These are phyloP conservation scores for Rhizophlyctis rosea DNA, from an alignment of 192 early-diverging fungal species.

Conservation along the genomic window DNA sequence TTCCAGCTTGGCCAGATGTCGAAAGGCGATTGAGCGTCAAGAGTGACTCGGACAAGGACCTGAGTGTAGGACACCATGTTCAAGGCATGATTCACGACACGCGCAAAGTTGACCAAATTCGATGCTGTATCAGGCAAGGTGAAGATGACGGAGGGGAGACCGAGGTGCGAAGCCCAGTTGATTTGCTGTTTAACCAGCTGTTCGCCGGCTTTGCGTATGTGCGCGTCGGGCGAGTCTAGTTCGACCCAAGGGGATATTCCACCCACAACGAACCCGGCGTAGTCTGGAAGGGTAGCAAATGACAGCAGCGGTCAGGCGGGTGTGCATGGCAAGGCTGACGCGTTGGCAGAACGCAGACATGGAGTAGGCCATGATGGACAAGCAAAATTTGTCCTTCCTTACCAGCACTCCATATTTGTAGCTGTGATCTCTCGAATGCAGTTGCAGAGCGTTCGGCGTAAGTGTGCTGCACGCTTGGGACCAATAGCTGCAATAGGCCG, in stretches of 20 bases:
- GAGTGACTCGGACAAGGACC: conserved; percentile 48
- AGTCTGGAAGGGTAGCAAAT: not conserved
- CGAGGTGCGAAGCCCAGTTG: conserved; percentile 69
- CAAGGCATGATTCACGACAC: conserved; percentile 37
- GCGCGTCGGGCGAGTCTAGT: conserved; percentile 22
- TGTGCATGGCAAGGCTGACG: no score
- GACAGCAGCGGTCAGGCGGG: not conserved
- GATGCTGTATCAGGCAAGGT: conserved; percentile 32
- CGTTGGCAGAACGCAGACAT: no score
- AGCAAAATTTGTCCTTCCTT: no score
- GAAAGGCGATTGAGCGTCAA: conserved; percentile 17
- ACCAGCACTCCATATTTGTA: conserved; percentile 13
- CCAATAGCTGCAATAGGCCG: conserved; percentile 20
- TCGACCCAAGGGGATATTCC: conserved; percentile 22
- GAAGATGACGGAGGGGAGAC: conserved; percentile 57
- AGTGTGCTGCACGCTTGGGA: conserved; percentile 4
- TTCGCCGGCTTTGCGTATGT: conserved; percentile 18
- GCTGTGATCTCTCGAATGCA: conserved; percentile 16
- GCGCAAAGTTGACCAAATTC: conserved; percentile 54
- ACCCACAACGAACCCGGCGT: conserved; percentile 20
- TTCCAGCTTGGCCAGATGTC: conserved; percentile 81
- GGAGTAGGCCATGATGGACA: no score
- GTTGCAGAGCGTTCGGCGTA: not conserved
- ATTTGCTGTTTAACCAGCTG: conserved; percentile 42
- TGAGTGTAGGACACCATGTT: conserved; percentile 37